Evolutionary conservation across 2,329 filamentous ascomycete genomes (phyloP), one percentile per base, ranked within the genome.

Genomic region (Acarospora socialis): DNA sequence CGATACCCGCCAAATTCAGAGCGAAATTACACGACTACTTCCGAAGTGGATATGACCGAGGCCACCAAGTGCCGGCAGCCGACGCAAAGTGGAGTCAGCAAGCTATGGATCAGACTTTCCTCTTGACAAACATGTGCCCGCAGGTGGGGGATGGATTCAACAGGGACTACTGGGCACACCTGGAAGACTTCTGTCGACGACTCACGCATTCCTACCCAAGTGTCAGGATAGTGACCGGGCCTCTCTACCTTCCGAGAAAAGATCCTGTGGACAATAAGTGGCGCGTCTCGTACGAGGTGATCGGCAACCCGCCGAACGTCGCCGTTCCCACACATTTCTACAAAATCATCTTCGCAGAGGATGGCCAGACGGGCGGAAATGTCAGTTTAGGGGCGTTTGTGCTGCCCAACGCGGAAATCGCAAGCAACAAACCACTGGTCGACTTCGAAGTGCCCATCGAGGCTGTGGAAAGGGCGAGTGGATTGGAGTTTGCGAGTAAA

Each of bases 81-180:
- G 90, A 98, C 59, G 82, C 81, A 35, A 92, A 92, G 61, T 98
- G 90, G 86, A 81, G 76, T 41, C 90, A 98, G 59, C 57, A 70
- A 21, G 86, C 90, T 42, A 93, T 98, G 83, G 75, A 98, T 59
- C 82, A 81, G 36, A 98, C 90, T 2, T 98, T 98, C 52, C 77
- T 73, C 50, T 69, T 98, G 34, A 78, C 70, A 52, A 98, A 98
- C 62, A 98, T 98, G 86, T 93, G 86, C 52, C 90, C 90, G 19
- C 90, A 98, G 61, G 90, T 98, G 18, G 90, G 90, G 44, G 83
- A 94, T 52, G 90, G 90, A 37, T 98, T 98, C 68, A 98, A 98
- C 62, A 72, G 90, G 31, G 90, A 98, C 61, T 98, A 98, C 70
- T 98, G 90, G 90, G 81, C 90, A 21, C 90, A 98, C 56, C 86